Conservation (phyloP, 352 stramenopile species). For the Phytophthora pluvialis region DNA sequence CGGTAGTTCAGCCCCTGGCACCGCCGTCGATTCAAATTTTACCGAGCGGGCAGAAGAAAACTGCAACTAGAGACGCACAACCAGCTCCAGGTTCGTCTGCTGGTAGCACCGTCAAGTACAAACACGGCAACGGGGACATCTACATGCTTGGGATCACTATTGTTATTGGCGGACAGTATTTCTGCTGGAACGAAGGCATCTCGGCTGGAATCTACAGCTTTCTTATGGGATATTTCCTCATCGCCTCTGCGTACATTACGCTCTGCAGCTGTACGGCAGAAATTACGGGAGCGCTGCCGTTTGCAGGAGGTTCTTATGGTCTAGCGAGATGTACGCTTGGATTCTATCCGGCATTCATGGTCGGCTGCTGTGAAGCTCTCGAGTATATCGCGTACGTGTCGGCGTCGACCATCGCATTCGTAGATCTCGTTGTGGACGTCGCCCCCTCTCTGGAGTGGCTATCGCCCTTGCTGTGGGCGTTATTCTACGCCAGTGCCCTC, state of each 20-base stretch:
- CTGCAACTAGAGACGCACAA: neutral
- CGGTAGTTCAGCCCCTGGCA: neutral
- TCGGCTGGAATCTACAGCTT: slow-evolving; percentile 42
- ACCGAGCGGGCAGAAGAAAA: neutral
- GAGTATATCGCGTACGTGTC: slow-evolving; percentile 56
- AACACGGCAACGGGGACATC: slow-evolving; percentile 30
- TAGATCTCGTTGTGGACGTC: slow-evolving; percentile 39
- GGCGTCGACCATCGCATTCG: slow-evolving; percentile 34
- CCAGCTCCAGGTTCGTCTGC: neutral
- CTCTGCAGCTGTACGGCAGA: slow-evolving; percentile 43
- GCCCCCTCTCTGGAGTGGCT: slow-evolving; percentile 12
- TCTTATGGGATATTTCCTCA: slow-evolving; percentile 33
- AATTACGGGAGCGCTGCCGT: slow-evolving; percentile 37
- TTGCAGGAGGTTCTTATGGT: slow-evolving; percentile 43
- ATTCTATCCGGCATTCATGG: slow-evolving; percentile 46
- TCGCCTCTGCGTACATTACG: slow-evolving; percentile 38
- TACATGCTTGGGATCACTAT: slow-evolving; percentile 45
- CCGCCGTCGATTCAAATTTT: slow-evolving; percentile 10
- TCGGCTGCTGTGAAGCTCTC: slow-evolving; percentile 46
- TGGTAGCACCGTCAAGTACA: slow-evolving; percentile 18
- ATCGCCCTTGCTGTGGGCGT: slow-evolving; percentile 30
- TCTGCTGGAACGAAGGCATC: slow-evolving; percentile 47
- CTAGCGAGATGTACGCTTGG: slow-evolving; percentile 43
- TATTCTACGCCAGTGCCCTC: slow-evolving; percentile 43
- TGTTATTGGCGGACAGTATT: slow-evolving; percentile 53